Evolutionary conservation across 2,329 filamentous ascomycete species (phyloP), one percentile per base, ranked within the genome.

Genomic region (Fonsecaea pugnacius): DNA sequence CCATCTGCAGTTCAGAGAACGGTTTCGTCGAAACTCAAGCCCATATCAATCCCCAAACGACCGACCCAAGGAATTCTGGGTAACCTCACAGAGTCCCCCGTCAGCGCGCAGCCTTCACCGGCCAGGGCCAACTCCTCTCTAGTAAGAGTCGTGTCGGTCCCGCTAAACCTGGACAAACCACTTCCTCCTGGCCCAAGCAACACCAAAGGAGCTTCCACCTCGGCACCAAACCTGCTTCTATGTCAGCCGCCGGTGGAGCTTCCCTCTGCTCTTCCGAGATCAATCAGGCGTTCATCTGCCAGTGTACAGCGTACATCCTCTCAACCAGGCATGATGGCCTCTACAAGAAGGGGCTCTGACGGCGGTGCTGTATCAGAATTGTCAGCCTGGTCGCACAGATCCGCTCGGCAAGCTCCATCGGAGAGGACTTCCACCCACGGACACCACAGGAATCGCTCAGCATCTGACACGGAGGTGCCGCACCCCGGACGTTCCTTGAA

Each of bases 91-190:
- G 57, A 51, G 21, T 60, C 60, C 27, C 56, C 38, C 14, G 21
- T 54, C 8, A 40, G 46, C 16, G 40, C 62, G 18, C 53, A 62
- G 18, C 43, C 43, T 30, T 58, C 54, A 18, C 35, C 35, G 9
- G 48, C 56, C 14, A 59, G 50, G 24, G 36, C 56, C 21, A 40
- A 60, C 10, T 57, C 60, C 9, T 60, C 63, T 35, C 35, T 53
- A 16, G 40, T 55, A 27, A 61, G 51, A n/a, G 53, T 63, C 21
- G 51, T 51, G 16, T 63, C 59, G 32, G 21, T 36, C 32, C 60
- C 60, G 27, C 61, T 61, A 51, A 65, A 68, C 46, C 59, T 68
- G 12, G 64, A 68, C 52, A 68, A 68, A 40, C 66, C 66, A 14
- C 64, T 68, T 27, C 66, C 66, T 32, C 66, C 66, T 18, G 66